These are phyloP conservation scores for Oryza coarctata DNA, from an alignment of 176 grass and related monocot species.

Conservation along the genomic window DNA sequence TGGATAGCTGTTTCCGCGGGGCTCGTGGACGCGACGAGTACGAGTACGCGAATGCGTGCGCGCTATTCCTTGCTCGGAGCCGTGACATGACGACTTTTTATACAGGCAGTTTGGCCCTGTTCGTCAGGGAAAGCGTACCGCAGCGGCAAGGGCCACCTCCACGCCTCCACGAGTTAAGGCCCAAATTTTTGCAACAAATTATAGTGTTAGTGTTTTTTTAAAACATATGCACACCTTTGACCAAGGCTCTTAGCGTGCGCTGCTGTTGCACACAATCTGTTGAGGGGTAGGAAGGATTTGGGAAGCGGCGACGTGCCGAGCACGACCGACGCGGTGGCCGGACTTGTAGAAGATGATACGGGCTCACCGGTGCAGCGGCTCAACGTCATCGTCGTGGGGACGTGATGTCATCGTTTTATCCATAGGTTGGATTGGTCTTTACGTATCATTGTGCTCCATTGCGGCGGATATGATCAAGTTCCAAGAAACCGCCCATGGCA, in stretches of 20 bases:
- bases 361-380: not conserved
- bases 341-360: conserved; percentile 3
- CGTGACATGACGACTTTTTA: not conserved
- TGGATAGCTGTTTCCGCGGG: conserved; percentile 28
- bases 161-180: not conserved
- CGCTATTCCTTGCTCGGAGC: not conserved
- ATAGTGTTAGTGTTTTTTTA: not conserved
- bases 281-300: not conserved
- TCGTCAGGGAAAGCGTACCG: not conserved
- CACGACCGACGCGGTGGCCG: not conserved
- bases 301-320: not conserved
- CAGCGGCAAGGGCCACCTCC: not conserved
- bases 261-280: too few species aligned
- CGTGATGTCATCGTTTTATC: not conserved
- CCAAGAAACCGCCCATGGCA: not conserved
- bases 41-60: conserved; percentile 4
- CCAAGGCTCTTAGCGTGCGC: not conserved
- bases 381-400: not conserved
- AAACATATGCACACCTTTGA: not conserved
- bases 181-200: not conserved
- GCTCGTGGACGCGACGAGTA: not conserved
- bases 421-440: not conserved
- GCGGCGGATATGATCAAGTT: not conserved
- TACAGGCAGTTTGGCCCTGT: not conserved
- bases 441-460: not conserved